These are phyloP conservation scores for Heliamphora pulchella DNA, from an alignment of 179 eudicot genomes.

Conservation along the genomic window DNA sequence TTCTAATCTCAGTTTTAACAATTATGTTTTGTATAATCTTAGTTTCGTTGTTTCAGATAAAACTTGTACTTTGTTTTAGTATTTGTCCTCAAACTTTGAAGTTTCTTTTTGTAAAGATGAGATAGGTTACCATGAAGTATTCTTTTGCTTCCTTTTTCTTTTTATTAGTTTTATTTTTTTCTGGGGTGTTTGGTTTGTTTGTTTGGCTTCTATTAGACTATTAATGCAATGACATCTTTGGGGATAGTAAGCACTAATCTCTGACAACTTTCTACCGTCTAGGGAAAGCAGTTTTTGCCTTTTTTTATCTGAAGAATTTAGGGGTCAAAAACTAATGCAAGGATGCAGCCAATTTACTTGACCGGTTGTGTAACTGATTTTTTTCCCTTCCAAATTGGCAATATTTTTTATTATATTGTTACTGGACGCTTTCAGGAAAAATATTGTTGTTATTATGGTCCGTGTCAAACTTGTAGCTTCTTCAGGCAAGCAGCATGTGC, in stretches of 20 bases:
- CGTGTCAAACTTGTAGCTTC: not conserved
- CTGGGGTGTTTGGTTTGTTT: too few species aligned
- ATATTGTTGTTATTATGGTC: constrained; percentile 2
- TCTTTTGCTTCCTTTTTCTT: too few species aligned
- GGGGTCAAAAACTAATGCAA: not conserved
- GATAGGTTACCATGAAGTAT: too few species aligned
- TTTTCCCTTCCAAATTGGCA: not conserved
- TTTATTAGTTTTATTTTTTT: not conserved
- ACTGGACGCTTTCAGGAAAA: constrained; percentile 1
- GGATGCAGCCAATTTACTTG: not conserved
- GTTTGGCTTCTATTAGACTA: too few species aligned
- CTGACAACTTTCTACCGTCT: too few species aligned
- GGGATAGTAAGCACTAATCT: too few species aligned
- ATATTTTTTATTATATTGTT: not conserved
- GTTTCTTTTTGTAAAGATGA: not conserved
- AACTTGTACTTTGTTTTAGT: not conserved
- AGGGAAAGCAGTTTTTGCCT: too few species aligned
- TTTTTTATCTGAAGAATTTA: too few species aligned
- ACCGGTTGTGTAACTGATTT: not conserved
- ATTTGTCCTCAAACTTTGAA: not conserved
- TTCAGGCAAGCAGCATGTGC: not conserved
- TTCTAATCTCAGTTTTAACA: not conserved
- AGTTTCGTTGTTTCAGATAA: not conserved
- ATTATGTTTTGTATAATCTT: not conserved
- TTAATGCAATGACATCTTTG: too few species aligned